Evolutionary conservation across 1,284 basidiomycete species (phyloP), one percentile per base, ranked within the genome.

Genomic region (Caloboletus inedulis): DNA sequence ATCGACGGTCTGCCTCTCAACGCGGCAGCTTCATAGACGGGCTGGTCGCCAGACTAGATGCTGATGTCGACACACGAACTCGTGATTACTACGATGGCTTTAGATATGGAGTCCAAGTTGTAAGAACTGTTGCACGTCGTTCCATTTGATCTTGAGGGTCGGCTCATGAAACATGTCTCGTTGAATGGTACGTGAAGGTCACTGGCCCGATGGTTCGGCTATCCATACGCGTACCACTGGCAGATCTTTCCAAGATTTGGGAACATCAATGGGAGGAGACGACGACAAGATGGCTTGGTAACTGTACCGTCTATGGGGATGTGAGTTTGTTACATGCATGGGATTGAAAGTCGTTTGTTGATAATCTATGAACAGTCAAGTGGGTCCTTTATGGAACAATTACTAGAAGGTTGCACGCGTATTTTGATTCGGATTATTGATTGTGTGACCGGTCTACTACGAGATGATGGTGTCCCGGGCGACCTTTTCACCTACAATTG

Each of bases 91-190:
- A 72, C 79, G 2, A 64, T 68, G 1, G 75, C 77, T 2, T 76
- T 74, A 50, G 81, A 85, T 56, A 62, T 82, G 46, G 85, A 88
- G 63, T 65, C 58, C 49, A 80, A 78, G 60, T 74, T 89, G 40
- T 62, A 64, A 21, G 68, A 74, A 14, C 60, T 74, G 12, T 55
- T 88, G 30, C 60, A 60, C 3, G 58, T 54, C 1, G 59, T 84
- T 43, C 57, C 72, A 2, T 62, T 87, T 31, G 87, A 89, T 61
- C 57, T 78, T 2, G 72, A 77, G 35, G 87, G 86, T 31, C 75
- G 72, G 49, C 72, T 82, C 2, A 77, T 81, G n/a, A 72, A 74
- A 49, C 63, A 63, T 7, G 53, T 79, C 16, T 74, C 72, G 8
- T 69, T 80, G 56, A 70, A 73, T 66, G 78, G 84, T 84, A 55